phyloP scores from a whole-genome alignment of 768 basidiomycete species.

The Roridomyces roridus region DNA sequence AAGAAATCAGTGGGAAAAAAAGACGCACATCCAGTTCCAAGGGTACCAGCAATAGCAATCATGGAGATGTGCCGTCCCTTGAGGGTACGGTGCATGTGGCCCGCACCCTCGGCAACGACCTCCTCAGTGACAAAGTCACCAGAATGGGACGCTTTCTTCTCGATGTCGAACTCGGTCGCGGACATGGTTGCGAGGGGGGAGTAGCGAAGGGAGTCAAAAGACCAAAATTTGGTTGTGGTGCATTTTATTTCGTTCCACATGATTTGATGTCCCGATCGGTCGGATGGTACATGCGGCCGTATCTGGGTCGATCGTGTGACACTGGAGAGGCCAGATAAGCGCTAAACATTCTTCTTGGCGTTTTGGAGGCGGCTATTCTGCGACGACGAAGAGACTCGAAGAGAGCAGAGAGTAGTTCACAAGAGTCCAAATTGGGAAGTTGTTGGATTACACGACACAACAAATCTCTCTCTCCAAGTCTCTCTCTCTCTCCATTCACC shows the following conservation, averaged over 20 bases:
- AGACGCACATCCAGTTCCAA: slow-evolving; percentile 44
- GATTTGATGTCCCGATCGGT: neutral
- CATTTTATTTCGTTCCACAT: neutral
- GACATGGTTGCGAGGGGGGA: slow-evolving; percentile 1
- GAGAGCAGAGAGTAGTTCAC: too few relatives aligned
- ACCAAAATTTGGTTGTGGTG: neutral
- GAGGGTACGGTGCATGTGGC: slow-evolving; percentile 33
- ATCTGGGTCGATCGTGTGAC: too few relatives aligned
- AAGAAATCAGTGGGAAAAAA: neutral
- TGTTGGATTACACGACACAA: too few relatives aligned
- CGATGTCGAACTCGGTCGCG: slow-evolving; percentile 23
- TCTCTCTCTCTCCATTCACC: too few relatives aligned
- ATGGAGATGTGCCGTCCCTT: slow-evolving; percentile 42
- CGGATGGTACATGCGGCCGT: neutral
- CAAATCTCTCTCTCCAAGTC: too few relatives aligned
- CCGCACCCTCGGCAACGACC: slow-evolving; percentile 3
- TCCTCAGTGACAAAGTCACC: slow-evolving; percentile 21
- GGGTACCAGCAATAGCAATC: slow-evolving; percentile 32
- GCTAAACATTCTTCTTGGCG: too few relatives aligned
- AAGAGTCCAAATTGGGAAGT: too few relatives aligned
- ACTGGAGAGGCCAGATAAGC: too few relatives aligned
- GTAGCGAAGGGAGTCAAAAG: neutral
- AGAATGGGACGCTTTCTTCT: slow-evolving; percentile 21
- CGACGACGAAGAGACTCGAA: too few relatives aligned
- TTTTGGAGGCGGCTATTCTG: too few relatives aligned